Base-by-base conservation (phyloP, 371 early-diverging fungal species). In the Mortierella sp. region DNA sequence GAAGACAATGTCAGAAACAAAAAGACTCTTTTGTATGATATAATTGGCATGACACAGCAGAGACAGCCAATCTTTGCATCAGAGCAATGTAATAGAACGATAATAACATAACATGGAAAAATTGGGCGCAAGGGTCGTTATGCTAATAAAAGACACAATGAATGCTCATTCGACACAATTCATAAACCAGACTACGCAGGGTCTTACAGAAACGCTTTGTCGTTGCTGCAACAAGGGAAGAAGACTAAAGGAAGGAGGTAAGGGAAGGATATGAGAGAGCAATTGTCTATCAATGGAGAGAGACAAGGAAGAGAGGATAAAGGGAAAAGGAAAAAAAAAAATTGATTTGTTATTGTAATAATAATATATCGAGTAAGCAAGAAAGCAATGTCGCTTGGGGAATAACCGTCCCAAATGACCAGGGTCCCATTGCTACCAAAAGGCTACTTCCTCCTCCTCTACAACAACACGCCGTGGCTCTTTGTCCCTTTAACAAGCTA, bases 331-430 rank as follows among this genome's bases (percentile, higher is more conserved):
- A n/a, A 21, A 50, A 8, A 50, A 50, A 50, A 50, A 50, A 50
- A 50, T 50, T 50, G 50, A 50, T 50, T 50, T 50, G 50, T 50
- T 50, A 50, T n/a, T 50, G 16, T n/a, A 50, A 48, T 48, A 28
- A 43, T 11, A 11, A 45, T 16, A 45, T 45, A 9, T 45, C 45
- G 11, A 45, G 45, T 15, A 16, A 45, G 45, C 45, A 45, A 36
- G 36, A 36, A 36, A 36, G 36, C 36, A 36, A 36, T 3, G 15
- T 43, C 43, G 10, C 15, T 13, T 10, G 10, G 43, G n/a, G n/a
- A n/a, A n/a, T 50, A 50, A 21, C 50, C 50, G 50, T 50, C 50
- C 50, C 50, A 50, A 50, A n/a, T 45, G 16, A 1, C 50, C 50
- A 50, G 43, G 43, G 43, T 43, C 43, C 43, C 43, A 28, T 15